Evolutionary conservation across 2,329 filamentous ascomycete species (phyloP).

Genomic region (Aaosphaeria pasadenensis): DNA sequence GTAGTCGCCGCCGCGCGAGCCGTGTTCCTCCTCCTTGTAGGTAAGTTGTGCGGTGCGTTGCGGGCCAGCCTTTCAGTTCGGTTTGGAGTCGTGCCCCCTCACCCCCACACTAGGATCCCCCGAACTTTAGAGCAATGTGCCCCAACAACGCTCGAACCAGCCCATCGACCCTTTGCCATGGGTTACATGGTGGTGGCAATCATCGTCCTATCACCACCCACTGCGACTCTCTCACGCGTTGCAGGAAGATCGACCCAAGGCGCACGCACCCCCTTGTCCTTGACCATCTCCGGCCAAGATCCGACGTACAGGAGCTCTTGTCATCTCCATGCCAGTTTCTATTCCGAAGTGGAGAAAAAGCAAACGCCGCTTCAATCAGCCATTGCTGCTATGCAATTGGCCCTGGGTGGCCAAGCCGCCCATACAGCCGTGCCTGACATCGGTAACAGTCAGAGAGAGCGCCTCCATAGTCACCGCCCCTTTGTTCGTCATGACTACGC

Average conservation of each 20-base stretch:
- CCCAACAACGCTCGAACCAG: constrained; percentile 27
- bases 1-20: no score
- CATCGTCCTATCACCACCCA: constrained; percentile 28
- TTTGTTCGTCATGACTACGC: constrained; percentile 27
- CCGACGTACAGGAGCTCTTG: constrained; percentile 10
- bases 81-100: constrained; percentile 11
- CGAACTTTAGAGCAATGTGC: constrained; percentile 20
- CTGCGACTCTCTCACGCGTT: constrained; percentile 7
- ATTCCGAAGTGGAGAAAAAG: constrained; percentile 22
- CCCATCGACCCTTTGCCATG: constrained; percentile 30
- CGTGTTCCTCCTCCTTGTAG: no score
- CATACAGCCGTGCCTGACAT: constrained; percentile 33
- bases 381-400: constrained; percentile 19
- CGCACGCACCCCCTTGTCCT: constrained; percentile 21
- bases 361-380: constrained; percentile 25
- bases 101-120: constrained; percentile 36
- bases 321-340: constrained; percentile 18
- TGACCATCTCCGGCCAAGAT: constrained; percentile 28
- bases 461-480: constrained; percentile 32
- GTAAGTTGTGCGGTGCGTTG: no score
- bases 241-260: constrained; percentile 37
- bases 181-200: constrained; percentile 26
- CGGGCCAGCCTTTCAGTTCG: no score
- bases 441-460: constrained; percentile 23
- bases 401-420: constrained; percentile 19